Evolutionary conservation across 495 filamentous ascomycete genomes (phyloP), one percentile per base, ranked within the genome.

Genomic region (Penicillium samsonianum): DNA sequence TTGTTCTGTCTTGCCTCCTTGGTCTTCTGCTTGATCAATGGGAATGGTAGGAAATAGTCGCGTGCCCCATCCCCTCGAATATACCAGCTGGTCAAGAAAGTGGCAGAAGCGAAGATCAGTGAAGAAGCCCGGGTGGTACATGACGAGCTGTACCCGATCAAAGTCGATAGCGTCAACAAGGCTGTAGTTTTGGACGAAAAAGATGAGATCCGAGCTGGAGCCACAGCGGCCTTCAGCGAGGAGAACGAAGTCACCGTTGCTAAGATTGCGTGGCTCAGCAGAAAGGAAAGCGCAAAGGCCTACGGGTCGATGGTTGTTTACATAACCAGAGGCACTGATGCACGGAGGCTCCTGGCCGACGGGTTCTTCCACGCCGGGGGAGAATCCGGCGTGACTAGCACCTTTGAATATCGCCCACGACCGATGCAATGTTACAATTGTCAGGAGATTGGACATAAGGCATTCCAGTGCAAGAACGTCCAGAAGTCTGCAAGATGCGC

Each of bases 281-380:
- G 43, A 1, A 71, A 68, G 58, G 62, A 73, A 6, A 41, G 1
- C 6, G 57, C 45, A 6, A 74, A 72, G 43, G 47, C 69, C 3
- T 70, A 72, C 64, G 59, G 69, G 20, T 73, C 64, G 8, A 72
- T 72, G 61, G 69, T 70, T 11, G 61, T 72, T 0, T 73, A 73
- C 48, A 51, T 72, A 0, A 73, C 69, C 8, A 73, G 64, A 61
- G 57, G 55, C 0, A 58, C 25, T 53, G 59, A 72, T 17, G 67
- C 62, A 23, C 60, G 45, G 58, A 64, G 64, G 48, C 63, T 70
- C 16, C 46, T 70, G 23, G 58, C 56, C 26, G 63, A 69, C 17
- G 51, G 65, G 25, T 67, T 46, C 63, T 72, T 71, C 42, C 57
- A 72, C 40, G 54, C 44, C 51, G 50, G 57, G 4, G 63, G 63